Conservation (phyloP, 2,329 filamentous ascomycete species). For the Penicillium corylophilum region DNA sequence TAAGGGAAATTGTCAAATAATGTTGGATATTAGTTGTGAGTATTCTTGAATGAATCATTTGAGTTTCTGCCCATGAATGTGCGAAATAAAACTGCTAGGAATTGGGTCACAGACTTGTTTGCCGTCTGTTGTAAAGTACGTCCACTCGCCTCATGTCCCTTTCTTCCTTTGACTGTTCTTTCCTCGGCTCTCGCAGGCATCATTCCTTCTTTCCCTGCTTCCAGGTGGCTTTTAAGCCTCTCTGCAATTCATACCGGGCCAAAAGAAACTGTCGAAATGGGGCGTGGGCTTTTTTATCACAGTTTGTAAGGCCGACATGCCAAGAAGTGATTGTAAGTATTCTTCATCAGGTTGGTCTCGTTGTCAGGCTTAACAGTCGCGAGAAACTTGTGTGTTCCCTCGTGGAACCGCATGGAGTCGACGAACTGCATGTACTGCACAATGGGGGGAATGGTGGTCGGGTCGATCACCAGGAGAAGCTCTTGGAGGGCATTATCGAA, state of each 20-base stretch:
- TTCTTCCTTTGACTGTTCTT: too few relatives aligned
- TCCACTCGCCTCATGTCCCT: too few relatives aligned
- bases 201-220: too few relatives aligned
- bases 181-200: too few relatives aligned
- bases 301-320: not conserved
- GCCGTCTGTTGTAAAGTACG: too few relatives aligned
- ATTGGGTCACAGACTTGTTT: not conserved
- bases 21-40: not conserved
- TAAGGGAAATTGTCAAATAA: not conserved
- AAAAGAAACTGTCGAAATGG: not conserved
- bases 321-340: not conserved
- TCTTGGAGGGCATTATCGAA: not conserved
- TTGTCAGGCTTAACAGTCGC: not conserved
- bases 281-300: not conserved
- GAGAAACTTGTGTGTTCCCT: not conserved
- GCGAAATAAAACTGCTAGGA: too few relatives aligned
- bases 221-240: not conserved
- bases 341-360: not conserved
- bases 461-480: not conserved
- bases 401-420: not conserved
- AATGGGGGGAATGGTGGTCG: not conserved
- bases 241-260: not conserved
- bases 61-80: too few relatives aligned
- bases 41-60: not conserved
- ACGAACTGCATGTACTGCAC: not conserved